Evolutionary conservation across 2,329 filamentous ascomycete species (phyloP).

Genomic region (Apiospora aurea): DNA sequence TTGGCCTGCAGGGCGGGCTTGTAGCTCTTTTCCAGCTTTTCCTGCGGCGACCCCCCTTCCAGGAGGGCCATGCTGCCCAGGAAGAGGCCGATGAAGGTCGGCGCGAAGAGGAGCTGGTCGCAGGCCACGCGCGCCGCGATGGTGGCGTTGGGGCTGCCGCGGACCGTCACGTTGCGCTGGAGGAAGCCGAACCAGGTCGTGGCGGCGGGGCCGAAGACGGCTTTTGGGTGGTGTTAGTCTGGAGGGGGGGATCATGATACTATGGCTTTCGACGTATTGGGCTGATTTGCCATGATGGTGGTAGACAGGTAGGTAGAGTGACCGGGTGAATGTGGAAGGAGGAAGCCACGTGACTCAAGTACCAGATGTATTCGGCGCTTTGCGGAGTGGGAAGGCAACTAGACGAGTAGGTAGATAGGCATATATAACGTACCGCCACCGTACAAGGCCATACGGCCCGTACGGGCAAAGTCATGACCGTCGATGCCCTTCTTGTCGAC

Average conservation of each 20-base stretch:
- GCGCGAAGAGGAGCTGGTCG: constrained; percentile 86
- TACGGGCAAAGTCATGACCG: constrained; percentile 77
- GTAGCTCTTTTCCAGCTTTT: constrained; percentile 79
- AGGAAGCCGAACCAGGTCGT: constrained; percentile 88
- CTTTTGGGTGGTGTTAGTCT: constrained; percentile 47
- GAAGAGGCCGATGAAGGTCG: constrained; percentile 83
- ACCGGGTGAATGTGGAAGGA: neutral
- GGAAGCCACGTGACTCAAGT: neutral
- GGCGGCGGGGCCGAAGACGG: constrained; percentile 85
- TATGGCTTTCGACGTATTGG: no score
- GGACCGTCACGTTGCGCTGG: constrained; percentile 71
- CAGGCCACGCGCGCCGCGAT: constrained; percentile 78
- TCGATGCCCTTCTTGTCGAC: constrained; percentile 82
- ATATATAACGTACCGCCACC: constrained; percentile 68
- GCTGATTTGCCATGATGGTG: no score
- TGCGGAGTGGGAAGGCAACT: neutral
- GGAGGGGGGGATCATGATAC: no score
- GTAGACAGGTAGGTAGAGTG: neutral
- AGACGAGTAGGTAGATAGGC: constrained; percentile 5
- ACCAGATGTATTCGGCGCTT: no score
- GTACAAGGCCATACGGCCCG: constrained; percentile 81
- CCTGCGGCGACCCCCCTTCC: constrained; percentile 66
- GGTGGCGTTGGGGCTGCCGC: constrained; percentile 71
- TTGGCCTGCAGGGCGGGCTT: constrained; percentile 78
- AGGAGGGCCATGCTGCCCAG: constrained; percentile 83